Evolutionary conservation across 768 basidiomycete genomes (phyloP).

Genomic region (Rhizopogon roseolus): DNA sequence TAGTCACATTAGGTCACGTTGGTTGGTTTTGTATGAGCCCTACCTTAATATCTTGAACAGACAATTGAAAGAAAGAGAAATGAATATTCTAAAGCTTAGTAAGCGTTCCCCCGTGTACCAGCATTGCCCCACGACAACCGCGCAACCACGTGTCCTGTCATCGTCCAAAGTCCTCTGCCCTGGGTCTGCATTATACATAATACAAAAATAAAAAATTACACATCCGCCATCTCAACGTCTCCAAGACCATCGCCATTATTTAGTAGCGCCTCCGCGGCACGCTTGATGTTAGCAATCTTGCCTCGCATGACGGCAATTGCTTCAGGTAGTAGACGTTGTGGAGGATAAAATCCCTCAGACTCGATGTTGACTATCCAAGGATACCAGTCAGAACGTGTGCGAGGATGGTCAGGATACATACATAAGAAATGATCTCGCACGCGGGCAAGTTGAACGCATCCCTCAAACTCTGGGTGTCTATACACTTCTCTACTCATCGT

Average conservation of each 20-base stretch:
- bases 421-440: constrained; percentile 93
- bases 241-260: constrained; percentile 31
- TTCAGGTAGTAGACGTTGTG: constrained; percentile 78
- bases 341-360: constrained; percentile 84
- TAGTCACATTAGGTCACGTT: too few species aligned
- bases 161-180: too few species aligned
- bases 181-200: too few species aligned
- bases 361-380: constrained; percentile 71
- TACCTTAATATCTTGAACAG: too few species aligned
- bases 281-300: constrained; percentile 61
- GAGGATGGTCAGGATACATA: constrained; percentile 33
- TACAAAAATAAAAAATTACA: constrained; percentile 11
- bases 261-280: constrained; percentile 55
- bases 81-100: too few species aligned
- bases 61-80: too few species aligned
- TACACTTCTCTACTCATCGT: constrained; percentile 90
- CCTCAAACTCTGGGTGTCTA: constrained; percentile 86
- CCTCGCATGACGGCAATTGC: constrained; percentile 76
- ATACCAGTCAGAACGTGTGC: background rate
- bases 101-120: too few species aligned
- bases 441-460: constrained; percentile 75
- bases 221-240: constrained; percentile 54
- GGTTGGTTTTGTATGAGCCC: too few species aligned
- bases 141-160: too few species aligned
- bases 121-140: too few species aligned